A percentile compares a stretch with the other conserved stretches of the same genome.
Evolutionary conservation across 179 eudicot genomes (phyloP).

Genomic region (Actinidia arguta): DNA sequence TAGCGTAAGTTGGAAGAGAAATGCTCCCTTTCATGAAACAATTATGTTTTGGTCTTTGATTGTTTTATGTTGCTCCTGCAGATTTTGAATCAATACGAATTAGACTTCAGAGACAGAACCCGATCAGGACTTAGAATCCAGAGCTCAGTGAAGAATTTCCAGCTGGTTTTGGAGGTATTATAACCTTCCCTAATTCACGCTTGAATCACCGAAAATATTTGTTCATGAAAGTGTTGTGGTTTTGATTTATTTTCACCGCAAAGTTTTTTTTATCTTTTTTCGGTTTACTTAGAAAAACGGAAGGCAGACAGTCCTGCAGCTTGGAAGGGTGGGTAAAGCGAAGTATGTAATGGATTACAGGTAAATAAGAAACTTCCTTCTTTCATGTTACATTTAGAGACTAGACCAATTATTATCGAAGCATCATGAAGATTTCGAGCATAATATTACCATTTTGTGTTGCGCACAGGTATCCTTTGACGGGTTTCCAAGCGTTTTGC

Average conservation of each 20-base stretch:
- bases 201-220: not conserved
- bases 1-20: conserved; percentile 52
- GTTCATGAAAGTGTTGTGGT: not conserved
- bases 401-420: not conserved
- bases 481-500: conserved; percentile 94
- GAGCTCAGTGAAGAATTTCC: conserved; percentile 93
- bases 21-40: not conserved
- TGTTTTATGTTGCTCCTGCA: conserved; percentile 26
- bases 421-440: not conserved
- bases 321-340: conserved; percentile 78
- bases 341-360: conserved; percentile 89
- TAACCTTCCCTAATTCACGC: not conserved
- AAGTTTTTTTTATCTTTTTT: conserved; percentile 15
- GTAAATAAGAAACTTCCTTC: conserved; percentile 34
- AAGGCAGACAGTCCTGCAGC: conserved; percentile 78
- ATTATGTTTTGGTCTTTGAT: not conserved
- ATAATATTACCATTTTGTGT: not conserved
- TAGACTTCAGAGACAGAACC: conserved; percentile 89
- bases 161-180: conserved; percentile 78
- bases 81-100: conserved; percentile 81
- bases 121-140: conserved; percentile 70
- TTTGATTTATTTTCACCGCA: not conserved
- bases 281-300: conserved; percentile 58
- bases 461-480: conserved; percentile 89
- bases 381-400: not conserved